Evolutionary conservation across 176 grass and related monocot species (phyloP), one percentile per base, ranked within the genome.

Genomic region (Bolboschoenus planiculmis): DNA sequence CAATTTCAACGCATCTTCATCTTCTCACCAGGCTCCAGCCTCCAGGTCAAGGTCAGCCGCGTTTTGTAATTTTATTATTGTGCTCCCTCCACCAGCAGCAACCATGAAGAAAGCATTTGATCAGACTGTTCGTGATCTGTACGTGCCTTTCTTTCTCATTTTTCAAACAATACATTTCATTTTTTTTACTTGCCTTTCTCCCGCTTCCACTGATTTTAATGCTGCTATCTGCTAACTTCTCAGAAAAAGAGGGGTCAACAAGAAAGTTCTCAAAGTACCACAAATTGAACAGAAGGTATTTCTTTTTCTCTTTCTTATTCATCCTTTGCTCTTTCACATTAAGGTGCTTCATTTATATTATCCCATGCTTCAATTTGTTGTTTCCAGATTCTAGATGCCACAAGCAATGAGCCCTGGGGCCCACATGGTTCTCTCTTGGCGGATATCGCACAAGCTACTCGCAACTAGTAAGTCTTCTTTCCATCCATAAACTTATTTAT

Each of bases 371-470:
- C 21, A 57, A 21, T 80, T 60, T 30, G 39, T 16, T 14, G 3
- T 14, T 33, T 74, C 81, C 85, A 99, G 96, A 90, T 99, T 78
- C 92, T 99, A 29, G 96, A 99, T 67, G 96, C 96, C 57, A 99
- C 96, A 40, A 99, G 96, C 89, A 99, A 99, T 80, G 96, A 99
- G 36, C 87, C 96, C 4, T 99, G 96, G 96, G 96, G 96, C 29
- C 96, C 96, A 2, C 96, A 99, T 83, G 96, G 96, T 87, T 90
- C 96, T 16, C 87, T 93, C 51, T 81, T 99, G 46, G 95, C 95
- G 23, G 95, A 98, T 48, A 95, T 98, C 37, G 95, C 90, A 58
- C 90, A 95, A 48, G 87, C 95, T 26, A 93, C 95, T 0, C 34
- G 87, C 5, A 98, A 98, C 84, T 63, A 93, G 95, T 98, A 91